Percentiles rank a stretch among this genome's conserved stretches.
Conservation (phyloP, 192 early-diverging fungal genomes). For the Fimicolochytrium jonesii region DNA sequence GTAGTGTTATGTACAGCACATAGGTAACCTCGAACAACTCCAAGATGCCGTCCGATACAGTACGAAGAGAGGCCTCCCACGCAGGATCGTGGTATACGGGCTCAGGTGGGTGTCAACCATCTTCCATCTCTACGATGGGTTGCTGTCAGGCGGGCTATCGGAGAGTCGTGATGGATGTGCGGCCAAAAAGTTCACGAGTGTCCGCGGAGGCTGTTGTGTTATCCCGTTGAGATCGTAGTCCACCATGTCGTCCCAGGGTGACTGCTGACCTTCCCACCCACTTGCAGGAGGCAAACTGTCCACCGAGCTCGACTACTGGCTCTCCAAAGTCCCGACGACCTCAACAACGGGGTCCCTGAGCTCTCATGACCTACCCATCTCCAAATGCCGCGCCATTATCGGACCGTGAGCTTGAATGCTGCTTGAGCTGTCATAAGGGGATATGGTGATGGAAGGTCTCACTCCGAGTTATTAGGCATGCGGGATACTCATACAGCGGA, state of each 20-base stretch:
- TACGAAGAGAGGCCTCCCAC: slow-evolving; percentile 35
- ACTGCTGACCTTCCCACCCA: too few species aligned
- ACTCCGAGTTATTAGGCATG: slow-evolving; percentile 68
- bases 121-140: neutral
- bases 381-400: slow-evolving; percentile 62
- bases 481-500: slow-evolving; percentile 86
- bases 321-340: slow-evolving; percentile 40
- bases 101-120: neutral
- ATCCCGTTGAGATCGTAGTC: neutral
- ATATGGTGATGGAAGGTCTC: neutral
- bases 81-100: slow-evolving; percentile 50
- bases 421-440: neutral
- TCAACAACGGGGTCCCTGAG: neutral
- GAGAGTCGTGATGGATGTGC: neutral
- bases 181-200: neutral
- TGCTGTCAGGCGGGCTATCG: too few species aligned
- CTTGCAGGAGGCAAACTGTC: slow-evolving; percentile 39
- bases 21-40: too few species aligned
- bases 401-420: slow-evolving; percentile 57
- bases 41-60: too few species aligned
- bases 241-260: too few species aligned
- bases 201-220: neutral
- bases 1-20: too few species aligned
- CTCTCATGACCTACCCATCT: slow-evolving; percentile 36
- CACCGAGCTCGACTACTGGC: slow-evolving; percentile 47